Percentiles rank a stretch among this genome's conserved stretches.
Evolutionary conservation across 2,329 filamentous ascomycete species (phyloP).

Genomic region (Clonostachys solani): DNA sequence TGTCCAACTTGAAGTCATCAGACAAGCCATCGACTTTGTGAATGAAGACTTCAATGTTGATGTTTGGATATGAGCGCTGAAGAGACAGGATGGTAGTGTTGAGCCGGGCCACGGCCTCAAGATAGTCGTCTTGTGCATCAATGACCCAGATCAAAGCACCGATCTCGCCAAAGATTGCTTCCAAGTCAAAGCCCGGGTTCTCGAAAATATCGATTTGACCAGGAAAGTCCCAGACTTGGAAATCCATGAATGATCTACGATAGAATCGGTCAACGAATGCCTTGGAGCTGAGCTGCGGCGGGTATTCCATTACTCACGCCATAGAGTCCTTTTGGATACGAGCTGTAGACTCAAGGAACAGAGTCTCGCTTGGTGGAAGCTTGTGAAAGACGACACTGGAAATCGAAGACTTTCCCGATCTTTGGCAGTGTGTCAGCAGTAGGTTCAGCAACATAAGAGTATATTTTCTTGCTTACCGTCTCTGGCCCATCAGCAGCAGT

Average conservation of each 20-base stretch:
- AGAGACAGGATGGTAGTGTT: conserved; percentile 88
- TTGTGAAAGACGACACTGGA: conserved; percentile 99
- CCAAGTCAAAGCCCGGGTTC: conserved; percentile 83
- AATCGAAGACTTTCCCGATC: conserved; percentile 97
- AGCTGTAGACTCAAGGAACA: conserved; percentile 93
- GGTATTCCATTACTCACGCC: conserved; percentile 61
- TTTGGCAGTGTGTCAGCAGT: conserved; percentile 27
- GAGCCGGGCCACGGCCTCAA: conserved; percentile 82
- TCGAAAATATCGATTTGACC: conserved; percentile 88
- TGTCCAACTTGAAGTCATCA: conserved; percentile 94
- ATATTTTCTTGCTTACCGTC: conserved; percentile 57
- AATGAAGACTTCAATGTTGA: conserved; percentile 98
- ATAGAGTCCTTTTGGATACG: conserved; percentile 92
- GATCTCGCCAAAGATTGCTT: conserved; percentile 90
- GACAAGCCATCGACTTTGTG: conserved; percentile 98
- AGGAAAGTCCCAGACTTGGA: conserved; percentile 97
- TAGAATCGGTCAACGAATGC: neutral
- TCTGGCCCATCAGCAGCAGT: conserved; percentile 89
- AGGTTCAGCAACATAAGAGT: neutral
- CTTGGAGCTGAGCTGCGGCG: neutral
- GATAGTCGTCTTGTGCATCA: conserved; percentile 96
- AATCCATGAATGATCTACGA: conserved; percentile 93
- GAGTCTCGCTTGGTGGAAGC: conserved; percentile 88
- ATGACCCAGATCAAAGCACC: conserved; percentile 98
- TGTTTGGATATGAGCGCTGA: conserved; percentile 82